phyloP scores from a whole-genome alignment of 2,329 filamentous ascomycete species.

The Xylariaceae sp. region DNA sequence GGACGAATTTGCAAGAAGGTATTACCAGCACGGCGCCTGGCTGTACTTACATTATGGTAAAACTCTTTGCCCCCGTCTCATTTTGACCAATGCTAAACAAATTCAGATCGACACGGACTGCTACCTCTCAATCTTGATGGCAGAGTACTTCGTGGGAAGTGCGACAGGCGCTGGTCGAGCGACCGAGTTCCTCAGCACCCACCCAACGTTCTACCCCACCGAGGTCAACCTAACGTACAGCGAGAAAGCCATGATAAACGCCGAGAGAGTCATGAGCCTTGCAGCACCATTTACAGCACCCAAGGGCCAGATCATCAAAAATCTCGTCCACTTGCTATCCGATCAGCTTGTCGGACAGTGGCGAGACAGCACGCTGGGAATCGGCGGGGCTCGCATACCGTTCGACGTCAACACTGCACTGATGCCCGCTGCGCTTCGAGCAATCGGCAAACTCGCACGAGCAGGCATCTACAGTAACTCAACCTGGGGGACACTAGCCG shows the following conservation, averaged over 20 bases:
- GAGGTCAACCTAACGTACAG: slow-evolving; percentile 50
- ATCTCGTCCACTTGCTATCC: slow-evolving; percentile 55
- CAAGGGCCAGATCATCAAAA: slow-evolving; percentile 46
- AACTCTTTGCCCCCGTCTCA: no score
- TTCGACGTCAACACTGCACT: slow-evolving; percentile 63
- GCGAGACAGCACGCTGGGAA: slow-evolving; percentile 57
- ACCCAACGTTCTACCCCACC: slow-evolving; percentile 47
- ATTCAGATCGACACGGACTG: slow-evolving; percentile 63
- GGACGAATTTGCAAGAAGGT: slow-evolving; percentile 51
- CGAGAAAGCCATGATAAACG: slow-evolving; percentile 47
- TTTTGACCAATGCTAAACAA: no score
- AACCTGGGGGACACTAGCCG: slow-evolving; percentile 44
- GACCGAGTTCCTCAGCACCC: no score
- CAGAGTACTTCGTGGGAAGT: slow-evolving; percentile 53
- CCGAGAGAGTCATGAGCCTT: slow-evolving; percentile 55
- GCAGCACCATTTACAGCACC: slow-evolving; percentile 51
- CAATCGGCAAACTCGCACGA: slow-evolving; percentile 50
- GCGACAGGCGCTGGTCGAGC: slow-evolving; percentile 36
- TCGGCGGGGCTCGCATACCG: slow-evolving; percentile 60
- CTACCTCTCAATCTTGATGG: slow-evolving; percentile 54
- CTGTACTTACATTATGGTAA: slow-evolving; percentile 59
- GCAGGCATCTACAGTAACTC: slow-evolving; percentile 48
- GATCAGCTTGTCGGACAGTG: slow-evolving; percentile 56
- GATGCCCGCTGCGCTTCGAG: slow-evolving; percentile 56
- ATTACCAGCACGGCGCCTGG: slow-evolving; percentile 48